A percentile compares a stretch with the other conserved stretches of the same genome.
phyloP scores from a whole-genome alignment of 345 rosid species.

The Isatis tinctoria region DNA sequence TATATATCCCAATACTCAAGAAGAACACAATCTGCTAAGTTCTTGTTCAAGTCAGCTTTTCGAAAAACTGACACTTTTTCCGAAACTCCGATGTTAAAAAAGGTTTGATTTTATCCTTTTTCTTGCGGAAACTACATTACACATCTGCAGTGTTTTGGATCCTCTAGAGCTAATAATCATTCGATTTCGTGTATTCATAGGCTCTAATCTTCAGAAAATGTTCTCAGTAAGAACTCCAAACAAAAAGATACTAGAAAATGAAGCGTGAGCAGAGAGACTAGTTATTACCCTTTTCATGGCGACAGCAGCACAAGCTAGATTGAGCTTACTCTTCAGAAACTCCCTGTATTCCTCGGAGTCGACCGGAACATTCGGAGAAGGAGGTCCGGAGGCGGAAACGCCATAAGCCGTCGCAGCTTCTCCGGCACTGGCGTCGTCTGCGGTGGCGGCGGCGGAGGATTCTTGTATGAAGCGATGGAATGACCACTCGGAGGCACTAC shows the following conservation, averaged over 20 bases:
- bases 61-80: neutral
- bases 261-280: neutral
- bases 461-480: conserved; percentile 62
- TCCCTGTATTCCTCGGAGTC: conserved; percentile 50
- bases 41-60: neutral
- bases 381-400: conserved; percentile 8
- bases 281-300: conserved; percentile 57
- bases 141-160: neutral
- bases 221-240: neutral
- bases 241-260: neutral
- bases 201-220: neutral
- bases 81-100: neutral
- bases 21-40: neutral
- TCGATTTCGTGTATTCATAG: neutral
- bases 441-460: conserved; percentile 27
- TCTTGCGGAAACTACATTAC: neutral
- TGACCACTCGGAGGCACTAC: conserved; percentile 83
- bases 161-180: neutral
- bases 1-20: neutral
- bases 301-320: conserved; percentile 74
- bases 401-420: conserved; percentile 37
- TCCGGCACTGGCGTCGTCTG: neutral
- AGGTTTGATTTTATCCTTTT: neutral
- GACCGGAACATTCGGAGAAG: conserved; percentile 29
- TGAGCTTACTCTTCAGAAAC: conserved; percentile 60